These are phyloP conservation scores for Monosporascus sp. DNA, from an alignment of 2,329 filamentous ascomycete species.

Conservation along the genomic window DNA sequence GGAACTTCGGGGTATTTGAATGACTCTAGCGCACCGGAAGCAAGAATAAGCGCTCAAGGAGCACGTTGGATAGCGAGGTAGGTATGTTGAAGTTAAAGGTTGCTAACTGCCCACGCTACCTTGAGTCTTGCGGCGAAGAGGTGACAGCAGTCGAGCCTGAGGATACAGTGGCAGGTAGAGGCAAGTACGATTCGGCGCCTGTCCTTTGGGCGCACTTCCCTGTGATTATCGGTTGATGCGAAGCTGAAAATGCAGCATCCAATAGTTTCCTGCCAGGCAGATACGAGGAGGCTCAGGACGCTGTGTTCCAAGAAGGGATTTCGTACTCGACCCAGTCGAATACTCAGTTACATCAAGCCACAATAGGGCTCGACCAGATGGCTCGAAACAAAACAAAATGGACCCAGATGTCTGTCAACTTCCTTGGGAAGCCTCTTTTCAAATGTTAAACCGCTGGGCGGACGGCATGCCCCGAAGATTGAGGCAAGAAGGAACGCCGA, in stretches of 20 bases:
- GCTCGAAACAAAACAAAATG: background rate
- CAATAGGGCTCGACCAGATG: background rate
- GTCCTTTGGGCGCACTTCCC: background rate
- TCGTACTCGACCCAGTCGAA: background rate
- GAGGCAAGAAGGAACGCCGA: background rate
- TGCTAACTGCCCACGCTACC: background rate
- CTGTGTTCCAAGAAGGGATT: background rate
- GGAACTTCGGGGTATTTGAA: background rate
- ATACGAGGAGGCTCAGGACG: background rate
- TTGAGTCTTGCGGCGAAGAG: background rate
- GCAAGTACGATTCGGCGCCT: background rate
- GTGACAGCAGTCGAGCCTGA: too few relatives aligned
- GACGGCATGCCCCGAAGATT: background rate
- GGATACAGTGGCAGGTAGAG: background rate
- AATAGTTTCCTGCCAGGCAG: background rate
- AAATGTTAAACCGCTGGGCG: background rate
- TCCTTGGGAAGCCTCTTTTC: background rate
- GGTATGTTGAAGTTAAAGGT: background rate
- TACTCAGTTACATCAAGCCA: background rate
- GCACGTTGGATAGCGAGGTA: background rate
- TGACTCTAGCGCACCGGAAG: background rate
- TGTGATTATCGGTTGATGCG: background rate
- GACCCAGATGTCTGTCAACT: background rate
- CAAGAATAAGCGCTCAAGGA: constrained; percentile 3
- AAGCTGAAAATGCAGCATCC: background rate